A percentile compares a stretch with the other conserved stretches of the same genome.
These are phyloP conservation scores for Globisporangium heterothallicum DNA, from an alignment of 352 stramenopile species.

Conservation along the genomic window DNA sequence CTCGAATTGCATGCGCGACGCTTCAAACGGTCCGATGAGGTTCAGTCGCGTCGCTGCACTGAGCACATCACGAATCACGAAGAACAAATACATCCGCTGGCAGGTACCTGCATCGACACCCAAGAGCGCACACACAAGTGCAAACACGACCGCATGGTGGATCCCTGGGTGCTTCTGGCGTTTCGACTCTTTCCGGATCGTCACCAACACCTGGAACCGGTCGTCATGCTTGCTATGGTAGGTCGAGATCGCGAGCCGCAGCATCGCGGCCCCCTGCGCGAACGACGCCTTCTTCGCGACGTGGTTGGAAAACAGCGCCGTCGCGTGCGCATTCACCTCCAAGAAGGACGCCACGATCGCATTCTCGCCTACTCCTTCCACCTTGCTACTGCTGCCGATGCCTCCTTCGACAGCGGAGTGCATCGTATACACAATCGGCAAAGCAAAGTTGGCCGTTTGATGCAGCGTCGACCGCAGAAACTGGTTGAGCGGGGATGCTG, in stretches of 20 bases:
- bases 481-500: slow-evolving; percentile 20
- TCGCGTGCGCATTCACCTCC: slow-evolving; percentile 38
- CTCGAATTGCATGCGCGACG: slow-evolving; percentile 63
- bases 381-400: background rate
- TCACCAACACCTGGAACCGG: slow-evolving; percentile 32
- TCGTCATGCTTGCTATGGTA: slow-evolving; percentile 25
- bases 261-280: slow-evolving; percentile 59
- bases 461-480: slow-evolving; percentile 64
- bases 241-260: slow-evolving; percentile 59
- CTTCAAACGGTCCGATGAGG: slow-evolving; percentile 66
- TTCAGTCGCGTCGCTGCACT: slow-evolving; percentile 79
- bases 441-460: slow-evolving; percentile 66
- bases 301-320: slow-evolving; percentile 73
- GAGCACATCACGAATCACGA: slow-evolving; percentile 63
- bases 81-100: slow-evolving; percentile 81
- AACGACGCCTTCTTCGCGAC: slow-evolving; percentile 74
- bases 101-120: slow-evolving; percentile 30
- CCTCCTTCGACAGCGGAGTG: slow-evolving; percentile 11
- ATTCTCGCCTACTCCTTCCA: background rate
- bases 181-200: slow-evolving; percentile 47
- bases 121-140: slow-evolving; percentile 52
- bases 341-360: slow-evolving; percentile 38
- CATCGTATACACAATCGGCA: slow-evolving; percentile 63
- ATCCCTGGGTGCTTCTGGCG: slow-evolving; percentile 39
- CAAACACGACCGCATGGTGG: slow-evolving; percentile 71